Conservation (phyloP, 1,284 basidiomycete species). For the Apiotrichum gamsii region DNA sequence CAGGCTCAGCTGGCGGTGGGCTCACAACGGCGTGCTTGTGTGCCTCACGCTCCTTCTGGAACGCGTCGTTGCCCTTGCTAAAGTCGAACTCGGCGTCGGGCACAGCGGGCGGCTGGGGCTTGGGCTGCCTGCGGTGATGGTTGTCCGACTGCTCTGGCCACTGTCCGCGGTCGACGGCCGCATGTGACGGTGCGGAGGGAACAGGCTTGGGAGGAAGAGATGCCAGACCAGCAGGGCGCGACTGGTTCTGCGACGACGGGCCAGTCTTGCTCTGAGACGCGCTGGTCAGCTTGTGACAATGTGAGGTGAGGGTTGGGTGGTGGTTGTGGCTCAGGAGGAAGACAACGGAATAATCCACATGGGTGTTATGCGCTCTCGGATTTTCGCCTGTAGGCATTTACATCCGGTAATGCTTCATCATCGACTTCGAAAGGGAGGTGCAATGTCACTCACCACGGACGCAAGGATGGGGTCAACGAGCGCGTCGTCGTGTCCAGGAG, state of each 20-base stretch:
- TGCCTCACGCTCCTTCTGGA: conserved; percentile 35
- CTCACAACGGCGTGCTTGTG: conserved; percentile 13
- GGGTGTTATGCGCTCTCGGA: too few species aligned
- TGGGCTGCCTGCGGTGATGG: conserved; percentile 14
- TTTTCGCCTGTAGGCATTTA: too few species aligned
- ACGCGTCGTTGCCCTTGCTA: conserved; percentile 29
- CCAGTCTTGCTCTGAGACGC: conserved; percentile 12
- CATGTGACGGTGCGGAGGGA: conserved; percentile 25
- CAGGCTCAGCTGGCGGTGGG: neutral
- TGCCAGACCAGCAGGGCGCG: neutral
- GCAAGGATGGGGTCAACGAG: conserved; percentile 39
- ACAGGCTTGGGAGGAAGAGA: conserved; percentile 25
- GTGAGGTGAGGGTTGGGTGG: conserved; percentile 1
- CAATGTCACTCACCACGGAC: conserved; percentile 36
- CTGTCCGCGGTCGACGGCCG: conserved; percentile 38
- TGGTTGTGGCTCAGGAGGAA: too few species aligned
- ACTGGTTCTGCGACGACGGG: neutral
- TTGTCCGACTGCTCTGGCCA: conserved; percentile 24
- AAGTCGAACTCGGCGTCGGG: conserved; percentile 45
- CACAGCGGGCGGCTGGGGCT: conserved; percentile 27
- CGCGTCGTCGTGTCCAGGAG: conserved; percentile 25
- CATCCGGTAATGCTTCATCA: too few species aligned
- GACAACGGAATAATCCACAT: too few species aligned
- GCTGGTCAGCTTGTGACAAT: too few species aligned
- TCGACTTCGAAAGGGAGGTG: too few species aligned